Conservation (phyloP, 148 eudicot species). For the Rhododendron henanense region DNA sequence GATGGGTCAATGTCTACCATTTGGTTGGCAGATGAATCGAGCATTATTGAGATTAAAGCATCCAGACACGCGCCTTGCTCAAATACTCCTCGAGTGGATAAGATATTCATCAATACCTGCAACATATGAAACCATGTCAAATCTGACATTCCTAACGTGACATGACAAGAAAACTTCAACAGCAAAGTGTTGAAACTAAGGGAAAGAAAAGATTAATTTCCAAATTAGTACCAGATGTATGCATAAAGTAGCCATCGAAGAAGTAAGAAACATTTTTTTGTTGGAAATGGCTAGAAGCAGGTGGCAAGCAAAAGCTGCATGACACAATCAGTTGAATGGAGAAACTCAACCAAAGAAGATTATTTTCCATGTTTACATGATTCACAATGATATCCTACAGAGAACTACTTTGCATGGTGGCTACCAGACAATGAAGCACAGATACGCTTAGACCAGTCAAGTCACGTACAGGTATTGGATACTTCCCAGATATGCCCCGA, state of each 20-base stretch:
- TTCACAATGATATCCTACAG: neutral
- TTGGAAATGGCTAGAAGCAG: neutral
- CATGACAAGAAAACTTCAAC: neutral
- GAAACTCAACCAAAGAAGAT: neutral
- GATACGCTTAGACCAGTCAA: too few species aligned
- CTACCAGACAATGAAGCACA: too few species aligned
- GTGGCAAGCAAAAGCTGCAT: neutral
- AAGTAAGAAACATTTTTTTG: neutral
- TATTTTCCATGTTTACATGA: neutral
- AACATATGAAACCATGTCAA: neutral
- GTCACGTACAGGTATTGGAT: too few species aligned
- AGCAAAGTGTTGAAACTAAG: neutral
- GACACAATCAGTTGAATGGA: neutral
- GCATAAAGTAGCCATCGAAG: neutral
- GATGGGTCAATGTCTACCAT: conserved; percentile 37
- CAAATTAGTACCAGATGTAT: neutral
- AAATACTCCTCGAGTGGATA: conserved; percentile 75
- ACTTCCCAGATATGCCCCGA: too few species aligned
- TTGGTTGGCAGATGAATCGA: conserved; percentile 91
- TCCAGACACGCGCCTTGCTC: conserved; percentile 95
- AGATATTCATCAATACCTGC: conserved; percentile 84
- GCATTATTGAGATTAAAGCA: conserved; percentile 83
- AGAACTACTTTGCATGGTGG: neutral
- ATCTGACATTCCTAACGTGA: neutral
- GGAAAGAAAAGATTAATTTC: neutral